Conservation (phyloP, 352 stramenopile species). For the Globisporangium yorkense region DNA sequence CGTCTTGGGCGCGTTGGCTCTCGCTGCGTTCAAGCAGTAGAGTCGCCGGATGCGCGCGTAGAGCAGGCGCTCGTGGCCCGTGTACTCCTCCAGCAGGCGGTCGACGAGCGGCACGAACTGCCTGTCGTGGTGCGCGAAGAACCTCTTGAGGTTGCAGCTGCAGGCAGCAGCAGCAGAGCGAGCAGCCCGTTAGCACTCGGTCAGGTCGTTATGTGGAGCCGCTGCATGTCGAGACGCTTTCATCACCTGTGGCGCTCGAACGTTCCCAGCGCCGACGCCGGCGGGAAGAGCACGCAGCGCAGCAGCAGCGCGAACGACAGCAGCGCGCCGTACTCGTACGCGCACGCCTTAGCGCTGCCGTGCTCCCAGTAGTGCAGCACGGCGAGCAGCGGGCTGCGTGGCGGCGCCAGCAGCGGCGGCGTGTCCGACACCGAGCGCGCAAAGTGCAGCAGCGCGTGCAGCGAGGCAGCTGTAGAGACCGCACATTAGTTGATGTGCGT, state of each 20-base stretch:
- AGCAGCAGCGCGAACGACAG: conserved; percentile 28
- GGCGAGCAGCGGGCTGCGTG: background rate
- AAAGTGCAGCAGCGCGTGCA: conserved; percentile 12
- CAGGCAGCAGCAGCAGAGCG: background rate
- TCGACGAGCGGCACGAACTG: conserved; percentile 35
- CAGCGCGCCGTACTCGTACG: conserved; percentile 24
- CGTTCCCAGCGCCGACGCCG: conserved; percentile 25
- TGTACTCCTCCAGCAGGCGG: conserved; percentile 38
- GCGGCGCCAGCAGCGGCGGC: conserved; percentile 6
- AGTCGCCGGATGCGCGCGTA: conserved; percentile 40
- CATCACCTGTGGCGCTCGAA: conserved; percentile 29
- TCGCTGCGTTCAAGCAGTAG: conserved; percentile 14
- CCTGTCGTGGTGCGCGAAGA: conserved; percentile 43
- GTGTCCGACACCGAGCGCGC: conserved; percentile 3
- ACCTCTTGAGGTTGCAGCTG: conserved; percentile 29
- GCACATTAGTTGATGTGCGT: background rate
- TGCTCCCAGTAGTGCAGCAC: conserved; percentile 8
- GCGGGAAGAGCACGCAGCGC: conserved; percentile 31
- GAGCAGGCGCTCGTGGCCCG: conserved; percentile 46
- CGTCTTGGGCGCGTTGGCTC: background rate
- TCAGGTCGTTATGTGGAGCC: background rate
- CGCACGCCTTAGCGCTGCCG: conserved; percentile 3
- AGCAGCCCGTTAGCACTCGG: background rate
- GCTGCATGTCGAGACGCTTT: background rate
- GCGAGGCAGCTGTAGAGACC: background rate